Percentiles rank a stretch among this genome's conserved stretches.
Conservation (phyloP, 768 basidiomycete genomes). For the Mycena polygramma region DNA sequence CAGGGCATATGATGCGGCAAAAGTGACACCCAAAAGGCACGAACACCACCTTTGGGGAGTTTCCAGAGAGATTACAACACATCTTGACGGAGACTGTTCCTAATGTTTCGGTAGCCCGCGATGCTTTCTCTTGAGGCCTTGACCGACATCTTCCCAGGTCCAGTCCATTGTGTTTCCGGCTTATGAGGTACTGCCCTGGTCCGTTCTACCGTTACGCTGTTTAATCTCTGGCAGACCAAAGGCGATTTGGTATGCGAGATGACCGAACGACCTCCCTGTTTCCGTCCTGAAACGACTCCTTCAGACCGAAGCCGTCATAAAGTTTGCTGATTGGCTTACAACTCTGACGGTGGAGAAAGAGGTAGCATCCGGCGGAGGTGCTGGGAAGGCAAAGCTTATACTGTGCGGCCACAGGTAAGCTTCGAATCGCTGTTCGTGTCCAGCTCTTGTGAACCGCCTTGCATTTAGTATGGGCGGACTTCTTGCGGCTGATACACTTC, state of each 20-base stretch:
- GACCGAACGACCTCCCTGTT: background rate
- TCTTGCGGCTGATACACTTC: conserved; percentile 85
- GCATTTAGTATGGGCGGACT: conserved; percentile 92
- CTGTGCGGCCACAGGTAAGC: conserved; percentile 90
- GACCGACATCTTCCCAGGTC: conserved; percentile 52
- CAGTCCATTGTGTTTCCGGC: conserved; percentile 90
- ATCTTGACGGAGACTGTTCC: conserved; percentile 75
- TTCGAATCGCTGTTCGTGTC: background rate
- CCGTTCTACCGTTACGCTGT: background rate
- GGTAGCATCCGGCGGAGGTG: conserved; percentile 79
- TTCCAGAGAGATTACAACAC: conserved; percentile 85
- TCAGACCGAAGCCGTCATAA: conserved; percentile 84
- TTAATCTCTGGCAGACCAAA: conserved; percentile 71
- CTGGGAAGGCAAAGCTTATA: conserved; percentile 85
- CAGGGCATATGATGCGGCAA: no score
- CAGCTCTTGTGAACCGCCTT: background rate
- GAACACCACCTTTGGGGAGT: conserved; percentile 80
- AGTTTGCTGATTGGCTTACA: conserved; percentile 94
- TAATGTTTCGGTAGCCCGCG: conserved; percentile 39
- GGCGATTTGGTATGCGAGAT: conserved; percentile 80
- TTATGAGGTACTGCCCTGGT: conserved; percentile 74
- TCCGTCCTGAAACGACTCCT: background rate
- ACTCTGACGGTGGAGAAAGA: conserved; percentile 90
- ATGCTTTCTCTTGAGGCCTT: background rate
- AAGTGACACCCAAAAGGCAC: conserved; percentile 11